These are phyloP conservation scores for Fusarium humuli DNA, from an alignment of 2,329 filamentous ascomycete species.

Conservation along the genomic window DNA sequence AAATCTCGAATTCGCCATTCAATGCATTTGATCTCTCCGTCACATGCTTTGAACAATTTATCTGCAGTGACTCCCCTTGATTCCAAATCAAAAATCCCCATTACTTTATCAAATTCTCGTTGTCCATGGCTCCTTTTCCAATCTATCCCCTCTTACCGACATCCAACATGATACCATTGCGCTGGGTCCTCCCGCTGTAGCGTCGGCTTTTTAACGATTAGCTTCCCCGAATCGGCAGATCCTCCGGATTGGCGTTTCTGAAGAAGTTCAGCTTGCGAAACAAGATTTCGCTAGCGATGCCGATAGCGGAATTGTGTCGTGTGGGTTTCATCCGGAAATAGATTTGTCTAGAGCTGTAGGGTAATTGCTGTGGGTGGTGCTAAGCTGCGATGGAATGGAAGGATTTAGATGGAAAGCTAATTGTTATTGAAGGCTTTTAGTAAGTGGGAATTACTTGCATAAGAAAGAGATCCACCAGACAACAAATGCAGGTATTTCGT, in stretches of 20 bases:
- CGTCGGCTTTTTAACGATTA: background rate
- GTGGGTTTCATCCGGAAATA: background rate
- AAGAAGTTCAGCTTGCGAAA: background rate
- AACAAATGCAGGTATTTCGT: no score
- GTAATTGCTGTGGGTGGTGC: background rate
- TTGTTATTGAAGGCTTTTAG: no score
- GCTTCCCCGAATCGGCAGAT: background rate
- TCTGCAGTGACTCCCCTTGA: background rate
- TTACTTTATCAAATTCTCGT: background rate
- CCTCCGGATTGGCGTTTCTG: conserved; percentile 2
- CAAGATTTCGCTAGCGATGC: background rate
- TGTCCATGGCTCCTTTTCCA: background rate
- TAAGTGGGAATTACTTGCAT: no score
- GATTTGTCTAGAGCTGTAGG: background rate
- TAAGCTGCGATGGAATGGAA: background rate
- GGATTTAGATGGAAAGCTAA: background rate
- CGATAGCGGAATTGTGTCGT: background rate
- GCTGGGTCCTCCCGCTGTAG: background rate
- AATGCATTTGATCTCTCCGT: background rate
- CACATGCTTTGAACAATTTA: background rate
- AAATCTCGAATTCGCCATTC: background rate
- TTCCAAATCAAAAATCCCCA: no score
- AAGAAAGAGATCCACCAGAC: no score
- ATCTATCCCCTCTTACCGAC: no score
- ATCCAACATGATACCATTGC: background rate